Conservation (phyloP, 768 basidiomycete species). For the Russula brevipes region DNA sequence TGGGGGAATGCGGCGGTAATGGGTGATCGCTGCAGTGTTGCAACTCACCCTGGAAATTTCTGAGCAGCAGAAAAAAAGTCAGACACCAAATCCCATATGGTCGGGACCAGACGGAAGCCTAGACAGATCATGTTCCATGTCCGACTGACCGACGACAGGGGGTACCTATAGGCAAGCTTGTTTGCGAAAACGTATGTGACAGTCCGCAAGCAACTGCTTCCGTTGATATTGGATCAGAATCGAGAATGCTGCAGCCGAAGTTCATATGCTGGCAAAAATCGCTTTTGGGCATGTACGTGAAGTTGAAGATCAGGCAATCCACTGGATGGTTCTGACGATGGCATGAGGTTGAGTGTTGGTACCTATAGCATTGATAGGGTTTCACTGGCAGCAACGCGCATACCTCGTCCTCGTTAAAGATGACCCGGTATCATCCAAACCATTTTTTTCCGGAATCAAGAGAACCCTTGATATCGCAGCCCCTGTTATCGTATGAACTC, state of each 20-base stretch:
- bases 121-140: neutral
- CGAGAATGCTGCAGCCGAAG: neutral
- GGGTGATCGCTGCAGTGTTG: slow-evolving; percentile 10
- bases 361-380: neutral
- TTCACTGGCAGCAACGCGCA: neutral
- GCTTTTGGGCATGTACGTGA: slow-evolving; percentile 3
- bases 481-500: neutral
- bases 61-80: slow-evolving; percentile 2
- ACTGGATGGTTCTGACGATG: neutral
- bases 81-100: neutral
- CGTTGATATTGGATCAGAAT: neutral
- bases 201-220: slow-evolving; percentile 5
- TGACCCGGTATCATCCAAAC: neutral
- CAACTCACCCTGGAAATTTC: slow-evolving; percentile 1
- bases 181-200: neutral
- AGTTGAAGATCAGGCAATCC: neutral
- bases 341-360: slow-evolving; percentile 4
- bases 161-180: neutral
- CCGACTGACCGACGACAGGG: neutral
- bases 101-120: no score
- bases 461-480: neutral
- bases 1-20: slow-evolving; percentile 4
- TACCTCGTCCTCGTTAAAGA: neutral
- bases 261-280: neutral
- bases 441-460: neutral